phyloP scores from a whole-genome alignment of 106 monocot genomes.

The Allium cepa region DNA sequence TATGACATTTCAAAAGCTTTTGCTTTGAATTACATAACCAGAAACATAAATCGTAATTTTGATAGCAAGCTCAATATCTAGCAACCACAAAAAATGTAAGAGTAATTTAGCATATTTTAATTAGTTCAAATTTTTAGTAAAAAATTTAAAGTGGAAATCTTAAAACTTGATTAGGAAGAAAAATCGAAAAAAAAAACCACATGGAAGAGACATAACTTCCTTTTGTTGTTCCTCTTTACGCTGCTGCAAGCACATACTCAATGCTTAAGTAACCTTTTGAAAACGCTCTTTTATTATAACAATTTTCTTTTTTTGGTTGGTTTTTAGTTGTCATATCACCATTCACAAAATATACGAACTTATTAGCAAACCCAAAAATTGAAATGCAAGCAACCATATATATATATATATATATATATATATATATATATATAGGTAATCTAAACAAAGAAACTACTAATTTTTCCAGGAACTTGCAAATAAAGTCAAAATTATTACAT shows the following conservation, averaged over 20 bases:
- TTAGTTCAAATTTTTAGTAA: background rate
- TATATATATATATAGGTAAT: background rate
- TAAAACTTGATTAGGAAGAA: background rate
- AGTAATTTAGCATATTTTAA: background rate
- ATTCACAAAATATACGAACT: slow-evolving; percentile 6
- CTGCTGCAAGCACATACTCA: slow-evolving; percentile 69
- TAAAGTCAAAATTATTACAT: too few relatives aligned
- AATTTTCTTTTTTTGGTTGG: slow-evolving; percentile 51
- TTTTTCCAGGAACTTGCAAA: too few relatives aligned
- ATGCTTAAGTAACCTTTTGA: slow-evolving; percentile 77
- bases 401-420: too few relatives aligned
- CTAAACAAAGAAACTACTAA: too few relatives aligned
- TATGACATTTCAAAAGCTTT: too few relatives aligned
- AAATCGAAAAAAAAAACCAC: background rate
- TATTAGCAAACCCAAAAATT: background rate
- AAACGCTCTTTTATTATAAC: slow-evolving; percentile 82
- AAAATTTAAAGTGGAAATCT: background rate
- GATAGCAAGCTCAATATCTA: too few relatives aligned
- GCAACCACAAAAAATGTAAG: background rate
- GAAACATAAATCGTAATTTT: too few relatives aligned
- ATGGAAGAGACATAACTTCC: slow-evolving; percentile 53
- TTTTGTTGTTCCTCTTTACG: slow-evolving; percentile 68
- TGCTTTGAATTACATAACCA: too few relatives aligned
- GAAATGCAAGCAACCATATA: background rate
- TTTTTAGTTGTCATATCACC: slow-evolving; percentile 25